A percentile compares a stretch with the other conserved stretches of the same genome.
phyloP scores from a whole-genome alignment of 441 rosid genomes.

The Populus trichocarpa region DNA sequence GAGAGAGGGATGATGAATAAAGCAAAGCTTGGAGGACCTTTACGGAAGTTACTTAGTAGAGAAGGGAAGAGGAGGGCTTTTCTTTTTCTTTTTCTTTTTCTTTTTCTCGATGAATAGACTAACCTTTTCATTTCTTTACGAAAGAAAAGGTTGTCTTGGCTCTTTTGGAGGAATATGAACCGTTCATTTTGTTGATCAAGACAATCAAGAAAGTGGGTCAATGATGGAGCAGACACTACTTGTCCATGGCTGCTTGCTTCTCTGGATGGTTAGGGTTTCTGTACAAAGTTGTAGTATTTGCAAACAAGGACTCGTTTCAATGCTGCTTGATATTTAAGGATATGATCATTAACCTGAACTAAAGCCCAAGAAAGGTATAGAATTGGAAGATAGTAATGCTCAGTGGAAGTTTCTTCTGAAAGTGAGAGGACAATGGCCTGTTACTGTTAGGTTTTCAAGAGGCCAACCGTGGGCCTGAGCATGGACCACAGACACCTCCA shows the following conservation, averaged over 20 bases:
- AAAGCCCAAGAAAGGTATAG: not conserved
- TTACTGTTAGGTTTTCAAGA: not conserved
- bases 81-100: not conserved
- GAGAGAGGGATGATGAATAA: not conserved
- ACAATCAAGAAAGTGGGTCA: not conserved
- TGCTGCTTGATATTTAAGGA: not conserved
- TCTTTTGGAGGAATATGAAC: slow-evolving; percentile 4
- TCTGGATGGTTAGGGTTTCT: slow-evolving; percentile 13
- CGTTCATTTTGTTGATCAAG: slow-evolving; percentile 12
- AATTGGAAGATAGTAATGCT: not conserved
- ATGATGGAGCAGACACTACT: not conserved
- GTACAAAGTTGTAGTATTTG: not conserved
- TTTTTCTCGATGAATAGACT: not conserved
- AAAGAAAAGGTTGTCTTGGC: not conserved
- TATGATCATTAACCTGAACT: not conserved
- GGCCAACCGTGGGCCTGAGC: slow-evolving; percentile 1
- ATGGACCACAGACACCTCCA: not conserved
- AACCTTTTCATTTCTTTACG: not conserved
- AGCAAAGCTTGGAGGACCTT: not conserved
- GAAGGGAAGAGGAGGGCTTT: slow-evolving; percentile 11
- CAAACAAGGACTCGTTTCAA: not conserved
- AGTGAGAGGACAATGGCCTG: not conserved
- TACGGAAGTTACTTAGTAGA: slow-evolving; percentile 11
- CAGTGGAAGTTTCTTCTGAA: not conserved
- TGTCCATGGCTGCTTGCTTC: not conserved